Evolutionary conservation across 306 rosid species (phyloP), one percentile per base, ranked within the genome.

Genomic region (Rosa lucieae): DNA sequence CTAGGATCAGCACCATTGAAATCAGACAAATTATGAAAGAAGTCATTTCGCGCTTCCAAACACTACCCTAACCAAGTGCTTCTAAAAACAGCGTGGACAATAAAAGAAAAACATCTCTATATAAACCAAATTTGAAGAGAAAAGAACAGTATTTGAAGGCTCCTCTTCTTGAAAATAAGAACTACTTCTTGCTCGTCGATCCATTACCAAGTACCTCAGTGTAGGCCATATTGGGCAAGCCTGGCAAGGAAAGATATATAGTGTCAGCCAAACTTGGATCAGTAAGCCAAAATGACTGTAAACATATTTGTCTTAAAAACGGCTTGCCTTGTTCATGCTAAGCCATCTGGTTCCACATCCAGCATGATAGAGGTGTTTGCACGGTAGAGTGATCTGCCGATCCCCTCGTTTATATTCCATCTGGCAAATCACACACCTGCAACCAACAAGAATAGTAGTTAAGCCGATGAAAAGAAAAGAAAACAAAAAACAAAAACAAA

Each of bases 161-260:
- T 51, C 72, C 43, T 53, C 77, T 77, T 80, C 73, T 70, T 75
- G 66, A 56, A 26, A 42, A 23, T 32, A 43, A 13, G 46, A 49
- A 82, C 66, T 77, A 84, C 82, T 26, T 82, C 14, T 23, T 56
- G 66, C 72, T 85, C 84, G 84, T 90, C 4, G 92, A 85, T 67
- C 74, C 82, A 71, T 88, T 91, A 51, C 88, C 90, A 63, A 88
- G 92, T 59, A 95, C 98, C 83, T 95, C 97, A 10, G 87, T 89
- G 90, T 91, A 90, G 85, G n/a, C n/a, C 99, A 95, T 77, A 95
- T 86, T 69, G 99, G 98, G 82, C 99, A 95, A 68, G 99, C 99
- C 99, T 95, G 91, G 69, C 76, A 58, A 20, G 56, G 37, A 72
- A 10, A 73, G 58, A 73, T n/a, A n/a, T n/a, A n/a, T 3, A 23